A percentile compares a stretch with the other conserved stretches of the same genome.
Evolutionary conservation across 2,329 filamentous ascomycete species (phyloP).

Genomic region (Onygenales sp.): DNA sequence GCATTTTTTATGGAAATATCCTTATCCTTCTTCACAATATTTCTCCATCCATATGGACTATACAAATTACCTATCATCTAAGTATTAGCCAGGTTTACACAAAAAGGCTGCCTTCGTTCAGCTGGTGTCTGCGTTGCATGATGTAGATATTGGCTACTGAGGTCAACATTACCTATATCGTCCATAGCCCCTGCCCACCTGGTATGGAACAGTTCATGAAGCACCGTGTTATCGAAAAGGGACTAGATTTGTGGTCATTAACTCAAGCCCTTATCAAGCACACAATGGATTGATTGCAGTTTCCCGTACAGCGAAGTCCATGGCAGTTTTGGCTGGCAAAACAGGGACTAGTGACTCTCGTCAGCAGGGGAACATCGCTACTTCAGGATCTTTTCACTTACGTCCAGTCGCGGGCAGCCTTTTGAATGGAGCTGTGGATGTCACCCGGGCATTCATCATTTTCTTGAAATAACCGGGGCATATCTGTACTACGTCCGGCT

Average conservation of each 20-base stretch:
- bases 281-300: background rate
- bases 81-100: too few species aligned
- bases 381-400: background rate
- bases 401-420: background rate
- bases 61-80: too few species aligned
- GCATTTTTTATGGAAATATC: background rate
- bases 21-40: background rate
- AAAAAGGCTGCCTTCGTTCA: too few species aligned
- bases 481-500: background rate
- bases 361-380: background rate
- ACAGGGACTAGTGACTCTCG: background rate
- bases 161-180: background rate
- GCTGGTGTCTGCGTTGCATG: too few species aligned
- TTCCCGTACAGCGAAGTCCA: background rate
- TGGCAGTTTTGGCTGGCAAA: background rate
- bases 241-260: background rate
- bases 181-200: background rate
- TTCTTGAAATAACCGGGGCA: background rate
- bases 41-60: background rate
- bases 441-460: background rate
- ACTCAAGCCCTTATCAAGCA: background rate
- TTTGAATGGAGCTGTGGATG: background rate
- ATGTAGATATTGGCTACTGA: too few species aligned
- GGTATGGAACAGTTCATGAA: background rate
- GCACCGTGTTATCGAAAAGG: background rate